Conservation (phyloP, 2,329 filamentous ascomycete genomes). For the Colletotrichum viniferum region DNA sequence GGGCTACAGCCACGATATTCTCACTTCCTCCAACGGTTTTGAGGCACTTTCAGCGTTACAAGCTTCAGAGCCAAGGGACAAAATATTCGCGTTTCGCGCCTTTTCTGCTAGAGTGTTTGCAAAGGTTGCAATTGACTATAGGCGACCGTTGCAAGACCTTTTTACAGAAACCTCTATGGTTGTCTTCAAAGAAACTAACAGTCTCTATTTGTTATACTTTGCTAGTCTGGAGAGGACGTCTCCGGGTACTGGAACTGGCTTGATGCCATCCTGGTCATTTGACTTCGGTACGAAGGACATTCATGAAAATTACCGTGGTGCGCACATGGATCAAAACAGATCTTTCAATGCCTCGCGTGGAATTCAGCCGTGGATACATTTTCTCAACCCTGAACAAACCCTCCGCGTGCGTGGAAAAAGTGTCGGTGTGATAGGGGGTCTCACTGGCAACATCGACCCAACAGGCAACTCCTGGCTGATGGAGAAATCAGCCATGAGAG, state of each 20-base stretch:
- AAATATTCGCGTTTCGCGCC: neutral
- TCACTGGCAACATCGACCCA: neutral
- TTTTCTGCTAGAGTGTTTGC: accelerated
- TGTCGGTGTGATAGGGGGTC: neutral
- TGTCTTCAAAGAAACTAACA: accelerated
- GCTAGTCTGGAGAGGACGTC: neutral
- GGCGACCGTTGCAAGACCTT: accelerated
- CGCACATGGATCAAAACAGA: neutral
- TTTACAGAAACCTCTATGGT: accelerated
- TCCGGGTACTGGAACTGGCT: neutral
- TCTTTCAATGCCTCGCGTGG: neutral
- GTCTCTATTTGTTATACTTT: neutral
- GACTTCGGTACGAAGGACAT: neutral
- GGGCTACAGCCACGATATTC: too few species aligned
- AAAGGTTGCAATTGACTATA: accelerated
- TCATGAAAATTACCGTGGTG: accelerated
- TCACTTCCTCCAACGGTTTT: too few species aligned
- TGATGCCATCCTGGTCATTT: accelerated
- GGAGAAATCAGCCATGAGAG: accelerated
- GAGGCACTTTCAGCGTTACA: neutral
- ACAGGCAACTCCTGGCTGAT: neutral
- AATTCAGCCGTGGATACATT: accelerated
- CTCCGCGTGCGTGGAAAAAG: too few species aligned
- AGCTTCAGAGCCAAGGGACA: neutral
- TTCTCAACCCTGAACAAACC: too few species aligned